Evolutionary conservation across 257 asterid species (phyloP), one percentile per base, ranked within the genome.

Genomic region (Ballota nigra): DNA sequence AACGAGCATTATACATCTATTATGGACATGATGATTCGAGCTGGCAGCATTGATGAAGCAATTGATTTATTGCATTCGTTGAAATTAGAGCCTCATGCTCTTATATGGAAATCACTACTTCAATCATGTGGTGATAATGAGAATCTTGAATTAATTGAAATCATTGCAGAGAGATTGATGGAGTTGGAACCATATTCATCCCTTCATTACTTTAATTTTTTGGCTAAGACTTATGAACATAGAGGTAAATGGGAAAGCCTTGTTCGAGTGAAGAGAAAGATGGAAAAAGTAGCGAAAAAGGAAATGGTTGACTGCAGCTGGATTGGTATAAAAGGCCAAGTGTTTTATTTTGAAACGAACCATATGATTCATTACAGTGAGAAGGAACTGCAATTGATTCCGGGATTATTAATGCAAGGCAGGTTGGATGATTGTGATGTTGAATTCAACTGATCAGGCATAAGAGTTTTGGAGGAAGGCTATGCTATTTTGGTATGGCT

Each of bases 181-280:
- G 87, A 82, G 68, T 78, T 79, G 74, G 79, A 81, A 68, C 77
- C 87, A 52, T 73, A 77, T 63, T 83, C 87, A 2, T 61, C 78
- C 63, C 78, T 88, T 26, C 83, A 86, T 18, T 88, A 83, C 80
- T 74, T 71, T 65, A 78, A 83, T 65, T 72, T 86, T 73, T 70
- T 90, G 82, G 84, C 88, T 2, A 65, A 82, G 60, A 78, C 64
- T 18, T 90, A 83, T 11, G 91, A 83, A 77, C 71, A 58, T 34
- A 74, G 67, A 40, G 89, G 88, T 36, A 86, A 81, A 79, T 90
- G 96, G 96, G 96, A 90, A 69, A 82, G 91, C 67, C 78, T 86
- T 13, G 89, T 90, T 74, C 85, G 92, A 69, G 87, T 85, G 56
- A 85, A 72, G 79, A 86, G 72, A 69, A 66, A 72, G 73, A 82